These are phyloP conservation scores for Scleromitrula shiraiana DNA, from an alignment of 2,329 filamentous ascomycete species.

Conservation along the genomic window DNA sequence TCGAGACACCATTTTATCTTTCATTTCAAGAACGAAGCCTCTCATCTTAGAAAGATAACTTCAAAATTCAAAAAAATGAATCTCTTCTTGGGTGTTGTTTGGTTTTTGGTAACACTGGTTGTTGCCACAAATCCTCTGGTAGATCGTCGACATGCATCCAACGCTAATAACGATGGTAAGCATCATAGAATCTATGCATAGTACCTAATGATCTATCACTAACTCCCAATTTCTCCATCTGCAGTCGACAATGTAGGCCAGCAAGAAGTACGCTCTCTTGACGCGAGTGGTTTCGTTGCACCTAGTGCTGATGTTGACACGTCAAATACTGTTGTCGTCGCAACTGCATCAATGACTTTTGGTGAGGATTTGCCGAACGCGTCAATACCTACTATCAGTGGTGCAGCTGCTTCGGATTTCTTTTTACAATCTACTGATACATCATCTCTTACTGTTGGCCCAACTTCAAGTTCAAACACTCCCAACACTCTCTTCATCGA, in stretches of 20 bases:
- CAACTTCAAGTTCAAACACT: neutral
- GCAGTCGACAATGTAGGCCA: neutral
- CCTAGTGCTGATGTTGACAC: neutral
- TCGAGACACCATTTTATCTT: too few relatives aligned
- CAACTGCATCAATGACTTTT: neutral
- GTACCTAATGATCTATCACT: too few relatives aligned
- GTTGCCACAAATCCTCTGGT: neutral
- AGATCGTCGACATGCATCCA: neutral
- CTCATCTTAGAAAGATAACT: too few relatives aligned
- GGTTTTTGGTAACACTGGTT: neutral
- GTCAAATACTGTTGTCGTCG: conserved; percentile 2
- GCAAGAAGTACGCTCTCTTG: neutral
- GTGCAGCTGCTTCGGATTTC: neutral
- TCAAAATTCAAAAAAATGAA: conserved; percentile 2
- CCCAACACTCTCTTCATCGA: neutral
- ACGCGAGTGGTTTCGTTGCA: neutral
- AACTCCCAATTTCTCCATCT: neutral
- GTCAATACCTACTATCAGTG: neutral
- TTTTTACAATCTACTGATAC: too few relatives aligned
- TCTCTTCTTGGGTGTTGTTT: neutral
- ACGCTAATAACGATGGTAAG: neutral
- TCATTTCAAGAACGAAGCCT: too few relatives aligned
- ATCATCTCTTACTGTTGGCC: too few relatives aligned
- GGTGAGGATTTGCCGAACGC: neutral
- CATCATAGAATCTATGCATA: too few relatives aligned